Conservation (phyloP, 768 basidiomycete genomes). For the Agaricus sinodeliciosus region DNA sequence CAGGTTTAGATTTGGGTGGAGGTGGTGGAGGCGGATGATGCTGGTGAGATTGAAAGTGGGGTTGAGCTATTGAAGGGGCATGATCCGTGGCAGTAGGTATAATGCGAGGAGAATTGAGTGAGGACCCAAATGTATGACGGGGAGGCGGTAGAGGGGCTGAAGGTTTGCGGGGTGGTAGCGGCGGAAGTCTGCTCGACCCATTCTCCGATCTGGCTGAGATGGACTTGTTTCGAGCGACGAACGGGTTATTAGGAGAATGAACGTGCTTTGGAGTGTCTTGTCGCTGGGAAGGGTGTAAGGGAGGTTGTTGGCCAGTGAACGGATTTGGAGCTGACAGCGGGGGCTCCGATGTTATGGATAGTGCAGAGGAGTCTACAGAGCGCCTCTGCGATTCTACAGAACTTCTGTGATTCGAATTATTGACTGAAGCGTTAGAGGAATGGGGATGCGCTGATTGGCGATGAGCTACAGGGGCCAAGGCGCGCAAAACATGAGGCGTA, state of each 20-base stretch:
- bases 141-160: constrained; percentile 28
- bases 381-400: not conserved
- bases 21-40: constrained; percentile 12
- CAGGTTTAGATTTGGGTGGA: constrained; percentile 13
- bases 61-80: constrained; percentile 7
- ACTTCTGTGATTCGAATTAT: too few species aligned
- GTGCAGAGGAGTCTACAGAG: not conserved
- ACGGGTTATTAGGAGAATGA: constrained; percentile 32
- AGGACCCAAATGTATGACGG: constrained; percentile 25
- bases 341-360: not conserved
- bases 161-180: constrained; percentile 48
- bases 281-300: constrained; percentile 21
- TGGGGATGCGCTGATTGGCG: not conserved
- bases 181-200: constrained; percentile 27
- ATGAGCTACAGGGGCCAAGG: not conserved
- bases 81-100: constrained; percentile 14
- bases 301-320: constrained; percentile 18
- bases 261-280: constrained; percentile 15
- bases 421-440: not conserved
- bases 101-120: constrained; percentile 12
- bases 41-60: constrained; percentile 14
- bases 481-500: constrained; percentile 24
- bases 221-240: constrained; percentile 19
- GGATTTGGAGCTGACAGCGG: constrained; percentile 12
- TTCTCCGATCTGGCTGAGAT: constrained; percentile 15